Percentiles rank a stretch among this genome's conserved stretches.
phyloP scores from a whole-genome alignment of 352 stramenopile genomes.

The Globisporangium lucens region DNA sequence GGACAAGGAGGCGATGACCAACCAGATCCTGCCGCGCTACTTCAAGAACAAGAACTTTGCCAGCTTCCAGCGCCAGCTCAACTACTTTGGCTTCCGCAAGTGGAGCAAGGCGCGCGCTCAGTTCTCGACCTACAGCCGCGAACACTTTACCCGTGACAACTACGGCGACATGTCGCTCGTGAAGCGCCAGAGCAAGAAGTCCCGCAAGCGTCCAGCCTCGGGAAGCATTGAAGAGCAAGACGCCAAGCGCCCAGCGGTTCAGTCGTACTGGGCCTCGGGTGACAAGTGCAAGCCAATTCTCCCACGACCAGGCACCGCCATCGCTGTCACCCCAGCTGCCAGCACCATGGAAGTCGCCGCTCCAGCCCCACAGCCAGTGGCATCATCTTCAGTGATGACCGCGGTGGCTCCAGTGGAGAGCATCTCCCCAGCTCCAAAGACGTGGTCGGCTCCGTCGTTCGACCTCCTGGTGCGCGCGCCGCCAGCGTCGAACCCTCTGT shows the following conservation, averaged over 20 bases:
- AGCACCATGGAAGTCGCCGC: not conserved
- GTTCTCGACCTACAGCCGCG: conserved; percentile 74
- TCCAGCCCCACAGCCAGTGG: not conserved
- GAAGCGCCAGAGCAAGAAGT: conserved; percentile 87
- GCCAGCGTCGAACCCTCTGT: conserved; percentile 13
- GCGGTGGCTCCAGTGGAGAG: conserved; percentile 1
- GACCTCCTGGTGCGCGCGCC: conserved; percentile 17
- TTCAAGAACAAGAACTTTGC: conserved; percentile 97
- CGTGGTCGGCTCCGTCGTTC: conserved; percentile 15
- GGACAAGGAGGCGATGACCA: conserved; percentile 82
- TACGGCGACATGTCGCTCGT: conserved; percentile 82
- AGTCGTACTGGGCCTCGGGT: conserved; percentile 20
- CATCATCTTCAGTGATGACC: not conserved
- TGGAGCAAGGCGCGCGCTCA: conserved; percentile 78
- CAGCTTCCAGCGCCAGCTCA: conserved; percentile 94
- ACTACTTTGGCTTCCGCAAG: conserved; percentile 95
- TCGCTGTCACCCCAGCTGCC: not conserved
- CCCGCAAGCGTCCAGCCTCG: conserved; percentile 55
- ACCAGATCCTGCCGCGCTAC: conserved; percentile 90
- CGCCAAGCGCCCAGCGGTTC: conserved; percentile 33
- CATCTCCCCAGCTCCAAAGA: not conserved
- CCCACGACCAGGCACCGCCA: conserved; percentile 18
- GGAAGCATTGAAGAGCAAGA: conserved; percentile 32
- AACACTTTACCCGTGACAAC: conserved; percentile 85
- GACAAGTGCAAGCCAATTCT: conserved; percentile 76